A percentile compares a stretch with the other conserved stretches of the same genome.
Evolutionary conservation across 148 eudicot genomes (phyloP).

Genomic region (Rhododendron williamsianum): DNA sequence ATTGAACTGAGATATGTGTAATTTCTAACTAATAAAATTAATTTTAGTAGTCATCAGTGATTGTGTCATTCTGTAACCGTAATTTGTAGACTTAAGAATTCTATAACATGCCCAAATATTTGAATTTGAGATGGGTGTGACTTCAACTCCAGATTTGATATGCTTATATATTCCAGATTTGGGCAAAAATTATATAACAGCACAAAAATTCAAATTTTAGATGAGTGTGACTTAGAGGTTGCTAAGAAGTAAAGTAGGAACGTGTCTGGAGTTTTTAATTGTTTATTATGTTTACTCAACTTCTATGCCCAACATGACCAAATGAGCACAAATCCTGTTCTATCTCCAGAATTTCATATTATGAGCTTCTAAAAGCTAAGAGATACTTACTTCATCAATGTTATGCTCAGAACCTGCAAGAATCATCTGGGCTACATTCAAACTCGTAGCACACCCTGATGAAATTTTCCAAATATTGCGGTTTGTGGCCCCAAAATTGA

Average conservation of each 20-base stretch:
- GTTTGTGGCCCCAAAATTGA: slow-evolving; percentile 85
- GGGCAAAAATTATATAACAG: too few species aligned
- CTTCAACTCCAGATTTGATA: too few species aligned
- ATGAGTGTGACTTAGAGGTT: not conserved
- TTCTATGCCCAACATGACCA: not conserved
- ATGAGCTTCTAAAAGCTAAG: not conserved
- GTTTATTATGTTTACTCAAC: not conserved
- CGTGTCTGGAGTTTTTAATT: not conserved
- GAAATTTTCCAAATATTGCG: slow-evolving; percentile 91
- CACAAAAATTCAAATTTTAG: too few species aligned
- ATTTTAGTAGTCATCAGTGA: too few species aligned
- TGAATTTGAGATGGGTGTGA: too few species aligned
- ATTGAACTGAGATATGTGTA: too few species aligned
- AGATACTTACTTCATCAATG: slow-evolving; percentile 69
- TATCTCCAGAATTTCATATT: not conserved
- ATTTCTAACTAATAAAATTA: too few species aligned
- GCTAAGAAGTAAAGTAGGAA: not conserved
- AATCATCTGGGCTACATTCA: slow-evolving; percentile 89
- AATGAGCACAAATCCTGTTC: not conserved
- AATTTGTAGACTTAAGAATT: too few species aligned
- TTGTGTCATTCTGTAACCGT: too few species aligned
- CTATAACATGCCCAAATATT: too few species aligned
- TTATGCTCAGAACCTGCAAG: slow-evolving; percentile 93
- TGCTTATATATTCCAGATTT: too few species aligned
- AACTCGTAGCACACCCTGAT: slow-evolving; percentile 89